Conservation (phyloP, 495 filamentous ascomycete genomes). For the Cercophora sp. region DNA sequence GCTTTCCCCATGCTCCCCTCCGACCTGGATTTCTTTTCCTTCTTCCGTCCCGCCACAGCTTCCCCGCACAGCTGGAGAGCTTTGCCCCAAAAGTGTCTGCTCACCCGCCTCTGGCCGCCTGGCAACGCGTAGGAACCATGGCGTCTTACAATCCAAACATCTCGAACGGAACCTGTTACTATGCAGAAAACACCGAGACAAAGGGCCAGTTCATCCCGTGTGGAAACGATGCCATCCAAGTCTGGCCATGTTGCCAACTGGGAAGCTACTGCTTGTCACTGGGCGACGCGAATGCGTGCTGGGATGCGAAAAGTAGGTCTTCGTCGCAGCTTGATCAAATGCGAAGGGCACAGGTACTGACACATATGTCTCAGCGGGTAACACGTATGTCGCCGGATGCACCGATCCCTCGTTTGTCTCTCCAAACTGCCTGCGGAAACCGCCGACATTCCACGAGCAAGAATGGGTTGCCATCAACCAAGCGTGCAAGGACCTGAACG, state of each 20-base stretch:
- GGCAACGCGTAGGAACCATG: too few species aligned
- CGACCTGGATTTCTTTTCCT: too few species aligned
- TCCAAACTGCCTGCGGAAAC: slow-evolving; percentile 19
- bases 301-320: slow-evolving; percentile 15
- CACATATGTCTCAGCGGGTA: slow-evolving; percentile 8
- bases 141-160: slow-evolving; percentile 14
- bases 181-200: slow-evolving; percentile 17
- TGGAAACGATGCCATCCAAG: slow-evolving; percentile 16
- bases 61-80: too few species aligned
- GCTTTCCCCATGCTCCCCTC: too few species aligned
- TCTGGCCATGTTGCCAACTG: slow-evolving; percentile 18
- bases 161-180: slow-evolving; percentile 21
- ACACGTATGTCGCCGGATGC: slow-evolving; percentile 22
- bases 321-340: not conserved
- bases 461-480: slow-evolving; percentile 25
- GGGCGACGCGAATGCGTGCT: slow-evolving; percentile 20
- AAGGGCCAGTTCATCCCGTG: slow-evolving; percentile 20
- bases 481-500: slow-evolving; percentile 19
- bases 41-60: too few species aligned
- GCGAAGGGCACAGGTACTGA: not conserved
- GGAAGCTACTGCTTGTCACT: slow-evolving; percentile 18
- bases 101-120: too few species aligned
- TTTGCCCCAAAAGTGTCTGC: too few species aligned
- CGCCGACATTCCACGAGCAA: slow-evolving; percentile 14
- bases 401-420: slow-evolving; percentile 21